Evolutionary conservation across 176 grass and related monocot genomes (phyloP).

Genomic region (Sorghum bicolor): DNA sequence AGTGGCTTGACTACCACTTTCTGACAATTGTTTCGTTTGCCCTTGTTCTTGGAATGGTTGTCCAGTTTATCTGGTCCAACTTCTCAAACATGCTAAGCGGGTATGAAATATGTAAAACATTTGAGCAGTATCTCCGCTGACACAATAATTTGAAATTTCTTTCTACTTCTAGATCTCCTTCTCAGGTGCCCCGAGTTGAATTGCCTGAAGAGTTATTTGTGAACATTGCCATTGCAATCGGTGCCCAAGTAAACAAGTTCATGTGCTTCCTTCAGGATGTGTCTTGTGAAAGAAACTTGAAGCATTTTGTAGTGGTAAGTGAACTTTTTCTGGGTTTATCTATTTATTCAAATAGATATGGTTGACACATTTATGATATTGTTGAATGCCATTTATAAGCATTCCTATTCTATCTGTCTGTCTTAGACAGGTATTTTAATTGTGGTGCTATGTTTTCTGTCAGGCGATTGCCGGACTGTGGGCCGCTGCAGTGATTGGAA

Average conservation of each 20-base stretch:
- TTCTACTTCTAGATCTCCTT: constrained; percentile 37
- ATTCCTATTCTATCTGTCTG: neutral
- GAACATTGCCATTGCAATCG: constrained; percentile 56
- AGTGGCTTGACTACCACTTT: constrained; percentile 94
- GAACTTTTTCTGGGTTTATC: neutral
- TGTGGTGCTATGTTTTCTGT: constrained; percentile 7
- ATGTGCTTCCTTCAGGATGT: constrained; percentile 76
- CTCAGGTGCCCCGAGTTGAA: constrained; percentile 62
- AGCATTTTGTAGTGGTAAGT: constrained; percentile 75
- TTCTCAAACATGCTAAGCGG: constrained; percentile 46
- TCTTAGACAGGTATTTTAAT: neutral
- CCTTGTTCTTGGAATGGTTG: constrained; percentile 70
- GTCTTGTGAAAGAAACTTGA: constrained; percentile 73
- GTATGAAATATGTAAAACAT: constrained; percentile 31
- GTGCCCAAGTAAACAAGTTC: constrained; percentile 64
- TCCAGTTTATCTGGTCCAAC: constrained; percentile 78
- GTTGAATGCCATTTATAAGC: neutral
- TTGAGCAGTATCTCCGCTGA: neutral
- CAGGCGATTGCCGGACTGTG: constrained; percentile 65
- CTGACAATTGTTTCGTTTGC: constrained; percentile 64
- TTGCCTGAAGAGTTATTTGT: constrained; percentile 71
- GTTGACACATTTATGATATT: neutral
- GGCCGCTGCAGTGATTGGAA: constrained; percentile 68
- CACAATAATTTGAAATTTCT: neutral
- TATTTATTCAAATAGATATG: neutral